Evolutionary conservation across 768 basidiomycete species (phyloP), one percentile per base, ranked within the genome.

Genomic region (Clathrus columnatus): DNA sequence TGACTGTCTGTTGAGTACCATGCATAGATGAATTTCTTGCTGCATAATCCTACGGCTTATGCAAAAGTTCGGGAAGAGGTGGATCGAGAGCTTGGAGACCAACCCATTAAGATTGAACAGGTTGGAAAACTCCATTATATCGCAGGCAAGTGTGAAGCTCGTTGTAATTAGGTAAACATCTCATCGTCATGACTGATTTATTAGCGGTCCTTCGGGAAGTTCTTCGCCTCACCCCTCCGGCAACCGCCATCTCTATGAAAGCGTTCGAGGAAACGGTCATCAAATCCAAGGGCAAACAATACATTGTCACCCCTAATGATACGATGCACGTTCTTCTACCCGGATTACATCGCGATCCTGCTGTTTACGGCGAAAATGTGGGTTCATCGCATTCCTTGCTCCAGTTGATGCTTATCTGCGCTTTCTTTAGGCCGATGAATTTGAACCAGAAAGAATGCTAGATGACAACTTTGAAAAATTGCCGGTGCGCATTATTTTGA

Each of bases 331-430:
- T 75, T 23, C 59, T 69, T 28, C 62, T 66, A 10, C 61, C 61
- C 36, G 61, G 61, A 20, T 61, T 70, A 45, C 74, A 75, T 42
- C 61, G 68, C 14, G 76, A 79, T 59, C 70, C 72, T 2, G 60
- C 58, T n/a, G 70, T 77, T 0, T 79, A 74, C 73, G 77, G 77
- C 1, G 74, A 75, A 41, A 75, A 79, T 62, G 77, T 75, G 59
- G 58, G 72, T 69, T 18, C 0, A 57, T 55, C 42, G 14, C 20
- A 43, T 23, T 43, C 36, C 47, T 16, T 41, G 16, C 41, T 14
- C 5, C 11, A 18, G 5, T 32, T 20, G 29, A n/a, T 50, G 11
- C 21, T 24, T 30, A 24, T 20, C n/a, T 6, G 24, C 11, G 17
- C 14, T 50, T 51, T 32, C 0, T 24, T 17, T 32, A 68, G 65